Base-by-base conservation (phyloP, 2,329 filamentous ascomycete species). In the Fusarium beomiforme region DNA sequence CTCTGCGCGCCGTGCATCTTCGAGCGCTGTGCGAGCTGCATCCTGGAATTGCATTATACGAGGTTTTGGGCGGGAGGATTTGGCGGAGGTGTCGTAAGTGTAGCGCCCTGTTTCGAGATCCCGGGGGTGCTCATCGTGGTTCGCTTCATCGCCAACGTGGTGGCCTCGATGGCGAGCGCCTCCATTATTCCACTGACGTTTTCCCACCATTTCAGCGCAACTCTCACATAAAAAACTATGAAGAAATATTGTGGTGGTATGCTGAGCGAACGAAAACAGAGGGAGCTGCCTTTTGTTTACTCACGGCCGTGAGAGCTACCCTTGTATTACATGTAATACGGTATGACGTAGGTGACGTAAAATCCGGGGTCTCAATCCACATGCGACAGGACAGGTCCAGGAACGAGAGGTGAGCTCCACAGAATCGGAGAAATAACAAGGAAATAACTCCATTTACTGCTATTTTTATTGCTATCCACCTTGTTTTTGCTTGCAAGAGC, bases 41-140 rank as follows among this genome's bases (percentile, higher is more conserved):
- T 80, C 78, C 19, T 71, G 76, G 57, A 79, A 80, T 69, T 93
- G 87, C 16, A 71, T 50, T 21, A 75, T 69, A 7, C 73, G 73
- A 1, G 75, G 75, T 17, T 31, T 71, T 2, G 43, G 65, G 21
- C 75, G 51, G 21, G 39, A 57, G 12, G 58, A 19, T 4, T 67
- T 29, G 9, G 24, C 53, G 13, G 31, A 26, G 11, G 54, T 39
- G 13, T 71, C 56, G 29, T 49, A 49, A 10, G 56, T 49, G 13
- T 51, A 67, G 12, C 58, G 54, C 1, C 72, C 73, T 14, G 57
- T 67, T 43, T 77, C 74, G 8, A 76, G 69, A 44, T 77, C 75
- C 23, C 69, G 71, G 23, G 72, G 73, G 36, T 74, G 67, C 3
- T 63, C 60, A 6, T 73, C 59, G 12, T 56, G 57, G 42, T 67